Evolutionary conservation across 176 grass and related monocot species (phyloP).

Genomic region (Paspalum notatum): DNA sequence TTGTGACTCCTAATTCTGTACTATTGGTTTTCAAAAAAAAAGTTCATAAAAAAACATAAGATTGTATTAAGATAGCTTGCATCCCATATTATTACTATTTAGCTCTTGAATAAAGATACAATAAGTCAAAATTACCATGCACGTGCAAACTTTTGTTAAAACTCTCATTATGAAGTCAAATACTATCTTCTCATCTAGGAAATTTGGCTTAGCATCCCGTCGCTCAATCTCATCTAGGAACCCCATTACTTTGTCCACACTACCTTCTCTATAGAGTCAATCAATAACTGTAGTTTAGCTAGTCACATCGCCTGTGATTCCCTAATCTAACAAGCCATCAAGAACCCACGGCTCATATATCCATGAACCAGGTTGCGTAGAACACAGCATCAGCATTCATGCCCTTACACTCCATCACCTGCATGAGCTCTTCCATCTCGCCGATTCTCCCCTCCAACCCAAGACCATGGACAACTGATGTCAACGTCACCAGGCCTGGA

Average conservation of each 20-base stretch:
- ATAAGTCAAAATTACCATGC: too few relatives aligned
- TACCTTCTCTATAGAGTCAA: conserved; percentile 73
- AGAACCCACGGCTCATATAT: conserved; percentile 49
- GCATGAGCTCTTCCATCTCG: conserved; percentile 48
- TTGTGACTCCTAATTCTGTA: too few relatives aligned
- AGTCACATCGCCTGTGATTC: conserved; percentile 57
- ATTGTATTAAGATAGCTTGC: too few relatives aligned
- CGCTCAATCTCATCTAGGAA: conserved; percentile 64
- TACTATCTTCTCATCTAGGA: conserved; percentile 6
- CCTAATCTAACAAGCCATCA: conserved; percentile 72
- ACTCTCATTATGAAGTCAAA: too few relatives aligned
- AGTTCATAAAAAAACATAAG: too few relatives aligned
- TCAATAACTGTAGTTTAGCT: conserved; percentile 67
- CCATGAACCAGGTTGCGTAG: conserved; percentile 62
- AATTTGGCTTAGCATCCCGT: conserved; percentile 53
- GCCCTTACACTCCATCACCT: conserved; percentile 53
- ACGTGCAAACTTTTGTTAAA: too few relatives aligned
- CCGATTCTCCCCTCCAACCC: conserved; percentile 54
- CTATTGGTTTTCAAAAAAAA: too few relatives aligned
- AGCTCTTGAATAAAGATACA: too few relatives aligned
- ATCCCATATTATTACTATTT: too few relatives aligned
- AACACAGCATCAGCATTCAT: conserved; percentile 56
- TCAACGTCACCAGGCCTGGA: conserved; percentile 63
- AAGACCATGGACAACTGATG: conserved; percentile 47
- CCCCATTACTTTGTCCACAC: conserved; percentile 71